Evolutionary conservation across 2,329 filamentous ascomycete genomes (phyloP), one percentile per base, ranked within the genome.

Genomic region (Trichoderma asperellum): DNA sequence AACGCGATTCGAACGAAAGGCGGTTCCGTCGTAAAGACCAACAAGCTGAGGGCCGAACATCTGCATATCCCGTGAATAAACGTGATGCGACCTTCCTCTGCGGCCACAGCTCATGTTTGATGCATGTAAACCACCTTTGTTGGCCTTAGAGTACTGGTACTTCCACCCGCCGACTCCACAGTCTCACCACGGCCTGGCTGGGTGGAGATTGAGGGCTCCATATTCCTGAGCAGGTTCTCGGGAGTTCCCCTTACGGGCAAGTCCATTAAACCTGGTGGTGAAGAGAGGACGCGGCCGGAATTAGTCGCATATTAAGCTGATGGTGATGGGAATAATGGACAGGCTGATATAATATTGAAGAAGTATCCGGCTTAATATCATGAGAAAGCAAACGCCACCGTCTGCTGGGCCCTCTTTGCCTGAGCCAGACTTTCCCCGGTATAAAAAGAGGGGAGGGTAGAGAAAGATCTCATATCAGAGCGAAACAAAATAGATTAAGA

Each of bases 111-210:
- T 21, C 40, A 62, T 59, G 29, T 16, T n/a, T 47, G 21, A 37
- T 62, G 47, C 32, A 62, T 21, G 37, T 5, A 57, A 32, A 57
- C 16, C 68, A 59, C 43, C 68, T 57, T 57, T 68, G 68, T 57
- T 68, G 47, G 68, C 12, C 57, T 27, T 68, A 35, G 57, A n/a
- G 68, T 70, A 70, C 63, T 14, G n/a, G 64, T 70, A 70, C 68
- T 62, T 69, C 37, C 34, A 24, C n/a, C 35, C 8, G 12, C 49
- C 34, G 18, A 32, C 27, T 35, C 35, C 27, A 37, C 34, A 52
- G 65, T 53, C 47, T 58, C 55, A 60, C 32, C 43, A 53, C 40
- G 56, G 32, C 27, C 18, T 56, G 49, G 34, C 14, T 55, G 21
- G 34, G 68, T 64, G 60, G 55, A 35, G 55, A 58, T 37, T 1